These are phyloP conservation scores for Escovopsis sp. DNA, from an alignment of 2,329 filamentous ascomycete genomes.

Conservation along the genomic window DNA sequence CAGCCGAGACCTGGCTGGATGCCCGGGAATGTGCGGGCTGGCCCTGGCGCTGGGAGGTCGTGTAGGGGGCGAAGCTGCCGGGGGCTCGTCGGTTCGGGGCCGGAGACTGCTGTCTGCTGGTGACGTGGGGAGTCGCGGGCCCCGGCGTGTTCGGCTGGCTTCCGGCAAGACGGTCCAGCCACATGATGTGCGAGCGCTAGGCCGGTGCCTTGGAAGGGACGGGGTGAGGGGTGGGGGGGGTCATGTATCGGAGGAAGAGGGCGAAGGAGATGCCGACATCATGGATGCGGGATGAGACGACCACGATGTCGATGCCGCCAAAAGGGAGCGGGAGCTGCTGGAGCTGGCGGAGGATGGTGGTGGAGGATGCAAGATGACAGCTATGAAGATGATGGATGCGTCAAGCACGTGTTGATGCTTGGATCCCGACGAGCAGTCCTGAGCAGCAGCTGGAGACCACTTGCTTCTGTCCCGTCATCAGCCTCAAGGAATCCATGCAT, in stretches of 20 bases:
- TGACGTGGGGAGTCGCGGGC: constrained; percentile 44
- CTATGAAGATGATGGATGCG: too few species aligned
- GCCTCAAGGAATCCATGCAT: too few species aligned
- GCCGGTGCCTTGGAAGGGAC: background rate
- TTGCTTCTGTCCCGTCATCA: too few species aligned
- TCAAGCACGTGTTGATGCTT: too few species aligned
- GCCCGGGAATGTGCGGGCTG: constrained; percentile 42
- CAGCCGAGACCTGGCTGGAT: constrained; percentile 65
- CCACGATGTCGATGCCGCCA: too few species aligned
- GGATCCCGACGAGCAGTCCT: too few species aligned
- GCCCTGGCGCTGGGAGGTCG: constrained; percentile 52
- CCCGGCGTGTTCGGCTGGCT: constrained; percentile 44
- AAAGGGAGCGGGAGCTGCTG: too few species aligned
- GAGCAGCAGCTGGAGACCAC: too few species aligned
- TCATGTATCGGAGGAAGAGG: background rate
- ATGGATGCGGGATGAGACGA: background rate
- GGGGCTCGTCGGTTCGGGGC: constrained; percentile 51
- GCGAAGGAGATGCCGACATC: constrained; percentile 3
- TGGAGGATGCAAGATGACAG: too few species aligned
- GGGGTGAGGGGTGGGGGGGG: too few species aligned
- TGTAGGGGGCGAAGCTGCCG: constrained; percentile 51
- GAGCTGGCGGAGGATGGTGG: too few species aligned
- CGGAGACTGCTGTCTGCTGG: constrained; percentile 57
- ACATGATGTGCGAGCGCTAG: constrained; percentile 41
- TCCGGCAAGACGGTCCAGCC: constrained; percentile 72